A percentile compares a stretch with the other conserved stretches of the same genome.
These are phyloP conservation scores for Davidsoniella virescens DNA, from an alignment of 2,329 filamentous ascomycete species.

Conservation along the genomic window DNA sequence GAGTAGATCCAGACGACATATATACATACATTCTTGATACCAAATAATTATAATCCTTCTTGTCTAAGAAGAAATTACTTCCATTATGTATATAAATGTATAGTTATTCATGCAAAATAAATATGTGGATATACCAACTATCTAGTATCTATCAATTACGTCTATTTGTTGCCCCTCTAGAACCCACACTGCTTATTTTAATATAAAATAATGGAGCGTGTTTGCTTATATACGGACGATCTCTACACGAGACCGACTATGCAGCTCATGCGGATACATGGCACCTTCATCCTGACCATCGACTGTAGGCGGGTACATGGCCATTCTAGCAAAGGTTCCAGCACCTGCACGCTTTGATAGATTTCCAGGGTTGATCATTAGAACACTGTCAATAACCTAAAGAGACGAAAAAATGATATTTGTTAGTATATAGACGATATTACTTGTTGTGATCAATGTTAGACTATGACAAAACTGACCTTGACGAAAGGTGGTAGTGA, in stretches of 20 bases:
- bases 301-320: constrained; percentile 48
- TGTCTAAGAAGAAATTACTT: no score
- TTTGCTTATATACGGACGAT: constrained; percentile 53
- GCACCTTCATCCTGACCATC: constrained; percentile 40
- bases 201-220: not conserved
- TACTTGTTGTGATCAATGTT: no score
- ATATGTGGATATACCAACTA: not conserved
- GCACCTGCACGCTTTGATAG: constrained; percentile 71
- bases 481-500: constrained; percentile 74
- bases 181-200: not conserved
- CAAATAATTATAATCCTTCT: not conserved
- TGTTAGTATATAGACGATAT: constrained; percentile 11
- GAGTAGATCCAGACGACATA: constrained; percentile 17
- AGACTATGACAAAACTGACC: constrained; percentile 33
- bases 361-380: constrained; percentile 80
- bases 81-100: not conserved
- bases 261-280: constrained; percentile 58
- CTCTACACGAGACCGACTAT: constrained; percentile 71
- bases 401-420: not conserved
- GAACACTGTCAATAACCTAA: constrained; percentile 76
- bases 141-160: not conserved
- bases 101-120: not conserved
- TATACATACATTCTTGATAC: not conserved
- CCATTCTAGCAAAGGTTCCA: constrained; percentile 73
- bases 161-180: no score